Conservation (phyloP, 164 flowering plant genomes). For the Amborella trichopoda region DNA sequence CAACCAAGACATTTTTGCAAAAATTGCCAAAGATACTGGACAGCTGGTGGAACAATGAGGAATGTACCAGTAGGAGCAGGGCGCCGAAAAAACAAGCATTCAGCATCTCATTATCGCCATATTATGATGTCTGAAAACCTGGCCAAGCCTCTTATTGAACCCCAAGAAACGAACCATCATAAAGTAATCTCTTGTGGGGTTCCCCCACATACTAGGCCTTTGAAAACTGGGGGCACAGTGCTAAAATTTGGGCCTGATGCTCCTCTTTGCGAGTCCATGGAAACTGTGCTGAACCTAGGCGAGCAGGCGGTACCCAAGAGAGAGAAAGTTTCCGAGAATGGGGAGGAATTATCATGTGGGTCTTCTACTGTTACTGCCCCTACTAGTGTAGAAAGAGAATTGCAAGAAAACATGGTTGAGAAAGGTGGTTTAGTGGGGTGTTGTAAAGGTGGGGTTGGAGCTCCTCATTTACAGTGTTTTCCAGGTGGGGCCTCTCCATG, state of each 20-base stretch:
- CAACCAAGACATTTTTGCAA: conserved; percentile 17
- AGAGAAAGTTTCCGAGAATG: conserved; percentile 13
- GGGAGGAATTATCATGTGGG: conserved; percentile 19
- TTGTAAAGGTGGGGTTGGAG: conserved; percentile 3
- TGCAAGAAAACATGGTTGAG: conserved; percentile 10
- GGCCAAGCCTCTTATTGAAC: conserved; percentile 12
- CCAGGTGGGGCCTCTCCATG: conserved; percentile 24
- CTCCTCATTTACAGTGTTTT: conserved; percentile 15
- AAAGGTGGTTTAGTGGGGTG: conserved; percentile 5
- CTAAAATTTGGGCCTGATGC: conserved; percentile 32
- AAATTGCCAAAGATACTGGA: conserved; percentile 18
- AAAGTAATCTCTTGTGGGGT: conserved; percentile 13
- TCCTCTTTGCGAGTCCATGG: conserved; percentile 34
- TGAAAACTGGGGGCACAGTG: conserved; percentile 18
- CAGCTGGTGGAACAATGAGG: conserved; percentile 16
- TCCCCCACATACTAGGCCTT: conserved; percentile 12
- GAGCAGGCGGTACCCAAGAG: conserved; percentile 12
- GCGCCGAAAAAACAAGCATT: conserved; percentile 12
- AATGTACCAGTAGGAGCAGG: conserved; percentile 17
- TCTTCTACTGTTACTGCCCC: conserved; percentile 18
- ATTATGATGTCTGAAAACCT: conserved; percentile 22
- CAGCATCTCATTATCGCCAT: conserved; percentile 8
- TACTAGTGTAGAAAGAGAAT: conserved; percentile 11
- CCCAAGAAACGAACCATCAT: conserved; percentile 13
- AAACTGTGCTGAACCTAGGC: conserved; percentile 21